Evolutionary conservation across 2,329 filamentous ascomycete species (phyloP).

Genomic region (Penicillium sp.): DNA sequence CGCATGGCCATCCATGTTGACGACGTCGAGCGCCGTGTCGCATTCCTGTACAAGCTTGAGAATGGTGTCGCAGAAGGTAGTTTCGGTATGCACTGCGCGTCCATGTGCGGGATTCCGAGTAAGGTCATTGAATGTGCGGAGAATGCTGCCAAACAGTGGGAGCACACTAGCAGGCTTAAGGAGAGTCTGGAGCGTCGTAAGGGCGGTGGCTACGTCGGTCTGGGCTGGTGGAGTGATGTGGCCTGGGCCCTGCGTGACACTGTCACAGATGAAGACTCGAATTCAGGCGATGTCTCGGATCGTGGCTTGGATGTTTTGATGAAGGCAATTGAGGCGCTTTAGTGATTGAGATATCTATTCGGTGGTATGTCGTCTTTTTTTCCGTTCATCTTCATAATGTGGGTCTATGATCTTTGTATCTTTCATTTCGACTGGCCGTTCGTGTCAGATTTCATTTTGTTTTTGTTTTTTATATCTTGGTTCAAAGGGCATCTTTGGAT

Average conservation of each 20-base stretch:
- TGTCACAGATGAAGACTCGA: slow-evolving; percentile 29
- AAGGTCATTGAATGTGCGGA: slow-evolving; percentile 85
- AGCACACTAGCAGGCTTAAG: slow-evolving; percentile 87
- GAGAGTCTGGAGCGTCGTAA: slow-evolving; percentile 82
- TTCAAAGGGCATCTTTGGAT: background rate
- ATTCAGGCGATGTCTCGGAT: slow-evolving; percentile 44
- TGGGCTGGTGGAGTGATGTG: slow-evolving; percentile 86
- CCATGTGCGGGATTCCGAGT: slow-evolving; percentile 90
- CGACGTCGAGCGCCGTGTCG: slow-evolving; percentile 78
- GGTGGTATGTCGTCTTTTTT: background rate
- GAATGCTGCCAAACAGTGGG: slow-evolving; percentile 85
- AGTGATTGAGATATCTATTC: slow-evolving; percentile 15
- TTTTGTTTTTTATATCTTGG: background rate
- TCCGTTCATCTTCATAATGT: background rate
- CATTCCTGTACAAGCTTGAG: slow-evolving; percentile 93
- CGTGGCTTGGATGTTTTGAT: slow-evolving; percentile 57
- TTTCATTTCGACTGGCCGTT: background rate
- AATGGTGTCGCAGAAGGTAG: slow-evolving; percentile 91
- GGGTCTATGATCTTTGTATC: slow-evolving; percentile 7
- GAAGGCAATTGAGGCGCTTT: slow-evolving; percentile 58
- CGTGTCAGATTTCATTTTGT: background rate
- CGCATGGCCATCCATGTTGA: slow-evolving; percentile 97
- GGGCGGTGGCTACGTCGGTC: slow-evolving; percentile 74
- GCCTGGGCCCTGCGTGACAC: slow-evolving; percentile 69
- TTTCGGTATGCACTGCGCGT: slow-evolving; percentile 98